Evolutionary conservation across 2,329 filamentous ascomycete species (phyloP), one percentile per base, ranked within the genome.

Genomic region (Daldinia eschscholtzii): DNA sequence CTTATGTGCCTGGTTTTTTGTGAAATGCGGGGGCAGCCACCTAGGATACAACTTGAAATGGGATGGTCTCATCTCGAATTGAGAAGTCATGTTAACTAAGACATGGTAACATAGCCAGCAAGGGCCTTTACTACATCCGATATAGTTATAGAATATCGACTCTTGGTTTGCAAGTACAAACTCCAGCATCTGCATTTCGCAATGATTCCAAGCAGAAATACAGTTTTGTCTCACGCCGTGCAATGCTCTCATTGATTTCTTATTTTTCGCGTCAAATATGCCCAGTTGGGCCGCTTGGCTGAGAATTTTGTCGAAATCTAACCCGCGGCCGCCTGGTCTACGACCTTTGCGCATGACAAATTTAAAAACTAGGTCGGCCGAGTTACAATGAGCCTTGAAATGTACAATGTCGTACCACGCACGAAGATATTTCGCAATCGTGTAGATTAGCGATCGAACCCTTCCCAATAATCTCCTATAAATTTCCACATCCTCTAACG

Each of bases 321-420:
- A 37, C 13, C 20, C 20, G 20, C 20, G 2, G 20, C 20, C 20
- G 20, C 20, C 20, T 23, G 20, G 20, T 23, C 20, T 23, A 23
- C 20, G 20, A 23, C 20, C 20, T 23, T 23, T 2, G 20, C 9
- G 1, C 30, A 9, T 1, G 9, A 2, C 9, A 6, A 33, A 9
- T 2, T 33, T 35, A 2, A 35, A 10, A 67, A 35, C 26, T 15
- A 39, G 35, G 2, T 3, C 37, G 13, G 41, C 46, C 7, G 20
- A 28, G 4, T 6, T 20, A 55, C 57, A 28, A 3, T 42, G 1
- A 1, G 0, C 15, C 41, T 65, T 65, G 37, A 68, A 63, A 12
- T 26, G 42, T 7, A 61, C 61, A 2, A 70, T 63, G 50, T 70
- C 64, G 41, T 63, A 64, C 68, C 68, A 70, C 1, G 68, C 64